Conservation (phyloP, 2,329 filamentous ascomycete species). For the Arachnopeziza araneosa region DNA sequence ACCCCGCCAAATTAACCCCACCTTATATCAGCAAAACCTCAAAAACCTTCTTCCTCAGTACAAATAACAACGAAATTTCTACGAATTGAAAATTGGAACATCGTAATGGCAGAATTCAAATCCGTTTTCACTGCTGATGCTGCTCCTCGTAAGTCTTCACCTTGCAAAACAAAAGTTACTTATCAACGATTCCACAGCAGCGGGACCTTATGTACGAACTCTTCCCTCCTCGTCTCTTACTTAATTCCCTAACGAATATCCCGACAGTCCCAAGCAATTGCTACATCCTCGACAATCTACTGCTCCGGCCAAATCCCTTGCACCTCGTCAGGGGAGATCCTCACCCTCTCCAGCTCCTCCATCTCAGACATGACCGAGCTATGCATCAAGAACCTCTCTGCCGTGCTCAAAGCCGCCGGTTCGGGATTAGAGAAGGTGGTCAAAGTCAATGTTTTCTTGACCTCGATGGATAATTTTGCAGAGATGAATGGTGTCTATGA, state of each 20-base stretch:
- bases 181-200: constrained; percentile 16
- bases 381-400: constrained; percentile 75
- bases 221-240: neutral
- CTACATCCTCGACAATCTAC: constrained; percentile 60
- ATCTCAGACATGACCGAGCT: constrained; percentile 61
- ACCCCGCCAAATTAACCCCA: constrained; percentile 11
- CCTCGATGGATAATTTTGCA: constrained; percentile 58
- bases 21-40: neutral
- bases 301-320: constrained; percentile 50
- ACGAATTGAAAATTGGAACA: neutral
- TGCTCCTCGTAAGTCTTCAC: constrained; percentile 27
- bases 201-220: constrained; percentile 24
- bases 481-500: constrained; percentile 52
- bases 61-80: neutral
- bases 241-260: constrained; percentile 3
- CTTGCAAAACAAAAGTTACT: neutral
- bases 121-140: constrained; percentile 30
- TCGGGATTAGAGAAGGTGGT: constrained; percentile 76
- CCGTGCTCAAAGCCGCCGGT: constrained; percentile 78
- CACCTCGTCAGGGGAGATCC: constrained; percentile 26
- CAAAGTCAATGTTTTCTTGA: constrained; percentile 83
- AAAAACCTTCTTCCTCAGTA: neutral
- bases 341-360: constrained; percentile 45
- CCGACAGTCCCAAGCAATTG: constrained; percentile 56
- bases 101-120: constrained; percentile 29